Conservation (phyloP, 352 stramenopile species). For the Phytopythium kandeliae region DNA sequence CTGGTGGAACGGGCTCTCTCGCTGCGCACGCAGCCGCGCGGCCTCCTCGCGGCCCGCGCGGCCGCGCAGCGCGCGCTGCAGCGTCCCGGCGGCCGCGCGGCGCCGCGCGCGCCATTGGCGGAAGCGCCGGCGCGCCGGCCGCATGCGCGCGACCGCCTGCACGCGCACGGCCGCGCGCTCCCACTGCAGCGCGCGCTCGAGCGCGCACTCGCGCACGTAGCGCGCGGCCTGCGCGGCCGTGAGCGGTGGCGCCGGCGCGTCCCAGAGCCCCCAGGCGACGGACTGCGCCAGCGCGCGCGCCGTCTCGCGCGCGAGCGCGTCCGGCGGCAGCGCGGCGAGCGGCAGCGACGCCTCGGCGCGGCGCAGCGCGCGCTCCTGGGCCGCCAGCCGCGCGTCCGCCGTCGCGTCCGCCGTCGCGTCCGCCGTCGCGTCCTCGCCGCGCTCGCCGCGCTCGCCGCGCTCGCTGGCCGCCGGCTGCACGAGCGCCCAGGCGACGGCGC, state of each 20-base stretch:
- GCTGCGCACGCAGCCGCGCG: conserved; percentile 48
- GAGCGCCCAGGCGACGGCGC: conserved; percentile 9
- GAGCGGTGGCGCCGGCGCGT: conserved; percentile 18
- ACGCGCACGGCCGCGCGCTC: conserved; percentile 36
- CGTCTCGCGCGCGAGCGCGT: neutral
- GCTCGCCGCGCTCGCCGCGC: too few species aligned
- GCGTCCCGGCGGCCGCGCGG: conserved; percentile 19
- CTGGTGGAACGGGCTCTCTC: conserved; percentile 65
- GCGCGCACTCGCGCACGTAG: conserved; percentile 48
- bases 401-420: too few species aligned
- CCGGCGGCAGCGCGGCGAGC: neutral
- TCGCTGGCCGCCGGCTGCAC: too few species aligned
- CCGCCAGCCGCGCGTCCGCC: too few species aligned
- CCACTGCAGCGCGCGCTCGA: conserved; percentile 57
- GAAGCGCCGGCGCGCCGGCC: conserved; percentile 48
- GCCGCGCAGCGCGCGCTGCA: conserved; percentile 58
- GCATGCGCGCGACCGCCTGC: conserved; percentile 66
- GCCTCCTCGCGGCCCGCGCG: conserved; percentile 25
- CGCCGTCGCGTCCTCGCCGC: too few species aligned
- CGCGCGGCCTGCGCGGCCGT: conserved; percentile 57
- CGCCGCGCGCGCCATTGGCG: conserved; percentile 28
- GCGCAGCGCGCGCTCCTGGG: neutral
- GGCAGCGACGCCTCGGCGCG: neutral
- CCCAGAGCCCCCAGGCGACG: conserved; percentile 56
- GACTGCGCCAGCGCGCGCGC: neutral